phyloP scores from a whole-genome alignment of 2,329 filamentous ascomycete genomes.

The Gremmenia infestans region DNA sequence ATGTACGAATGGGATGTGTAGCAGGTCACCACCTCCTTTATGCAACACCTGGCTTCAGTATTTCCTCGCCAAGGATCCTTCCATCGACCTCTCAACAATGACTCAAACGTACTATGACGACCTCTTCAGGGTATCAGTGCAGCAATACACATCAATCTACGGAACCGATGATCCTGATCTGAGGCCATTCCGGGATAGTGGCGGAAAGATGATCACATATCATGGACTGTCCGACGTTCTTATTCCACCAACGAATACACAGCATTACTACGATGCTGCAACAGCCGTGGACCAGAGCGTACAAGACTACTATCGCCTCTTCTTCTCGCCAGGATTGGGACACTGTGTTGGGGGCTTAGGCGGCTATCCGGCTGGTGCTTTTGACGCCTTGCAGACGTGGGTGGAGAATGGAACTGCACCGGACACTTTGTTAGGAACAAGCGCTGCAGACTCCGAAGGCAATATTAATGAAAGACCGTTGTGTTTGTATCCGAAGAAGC shows the following conservation, averaged over 20 bases:
- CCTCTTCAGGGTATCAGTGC: not conserved
- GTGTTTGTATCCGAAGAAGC: conserved; percentile 1
- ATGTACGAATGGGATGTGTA: too few species aligned
- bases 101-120: conserved; percentile 3
- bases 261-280: conserved; percentile 35
- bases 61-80: conserved; percentile 12
- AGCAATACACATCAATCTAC: conserved; percentile 10
- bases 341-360: conserved; percentile 25
- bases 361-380: conserved; percentile 18
- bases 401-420: conserved; percentile 30
- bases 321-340: not conserved
- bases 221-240: conserved; percentile 10
- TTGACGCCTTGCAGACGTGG: conserved; percentile 27
- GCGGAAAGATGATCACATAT: conserved; percentile 12
- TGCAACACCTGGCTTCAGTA: conserved; percentile 8
- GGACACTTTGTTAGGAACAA: conserved; percentile 2
- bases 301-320: conserved; percentile 6
- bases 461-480: conserved; percentile 27
- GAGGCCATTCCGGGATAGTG: not conserved
- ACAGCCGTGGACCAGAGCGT: not conserved
- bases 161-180: conserved; percentile 14
- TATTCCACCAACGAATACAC: conserved; percentile 34
- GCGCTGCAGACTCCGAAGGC: not conserved
- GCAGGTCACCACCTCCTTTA: not conserved
- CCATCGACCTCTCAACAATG: conserved; percentile 3